phyloP scores from a whole-genome alignment of 352 stramenopile genomes.

The Aphanomyces euteiches region DNA sequence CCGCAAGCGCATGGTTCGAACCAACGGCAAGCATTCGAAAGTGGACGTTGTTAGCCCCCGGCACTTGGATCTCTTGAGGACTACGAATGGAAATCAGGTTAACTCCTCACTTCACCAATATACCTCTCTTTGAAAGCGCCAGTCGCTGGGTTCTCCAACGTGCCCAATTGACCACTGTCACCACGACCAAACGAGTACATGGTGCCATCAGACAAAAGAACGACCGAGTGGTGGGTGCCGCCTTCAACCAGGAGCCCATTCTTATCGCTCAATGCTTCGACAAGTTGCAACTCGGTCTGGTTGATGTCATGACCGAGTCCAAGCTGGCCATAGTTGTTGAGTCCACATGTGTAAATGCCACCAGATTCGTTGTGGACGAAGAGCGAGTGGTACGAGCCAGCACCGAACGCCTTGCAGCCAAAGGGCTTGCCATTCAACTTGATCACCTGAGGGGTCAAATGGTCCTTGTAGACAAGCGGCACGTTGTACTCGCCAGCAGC shows the following conservation, averaged over 20 bases:
- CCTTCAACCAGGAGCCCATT: slow-evolving; percentile 79
- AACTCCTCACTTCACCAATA: background rate
- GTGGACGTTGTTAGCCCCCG: slow-evolving; percentile 24
- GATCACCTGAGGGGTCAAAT: slow-evolving; percentile 74
- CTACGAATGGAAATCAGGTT: slow-evolving; percentile 10
- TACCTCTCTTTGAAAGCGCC: slow-evolving; percentile 74
- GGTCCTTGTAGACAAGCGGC: slow-evolving; percentile 69
- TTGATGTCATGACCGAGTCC: slow-evolving; percentile 88
- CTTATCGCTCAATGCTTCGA: slow-evolving; percentile 61
- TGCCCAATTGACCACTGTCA: slow-evolving; percentile 93
- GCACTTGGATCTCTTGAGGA: slow-evolving; percentile 58
- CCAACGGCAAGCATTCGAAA: slow-evolving; percentile 64
- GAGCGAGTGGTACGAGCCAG: slow-evolving; percentile 85
- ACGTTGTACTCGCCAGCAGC: slow-evolving; percentile 63
- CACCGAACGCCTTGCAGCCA: slow-evolving; percentile 80
- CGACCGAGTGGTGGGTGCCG: slow-evolving; percentile 90
- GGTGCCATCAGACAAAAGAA: slow-evolving; percentile 81
- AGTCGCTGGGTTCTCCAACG: slow-evolving; percentile 61
- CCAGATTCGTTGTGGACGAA: slow-evolving; percentile 58
- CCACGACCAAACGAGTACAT: slow-evolving; percentile 91
- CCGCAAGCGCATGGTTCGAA: slow-evolving; percentile 82
- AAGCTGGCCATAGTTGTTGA: slow-evolving; percentile 97
- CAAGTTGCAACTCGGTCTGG: slow-evolving; percentile 58
- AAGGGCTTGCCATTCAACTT: slow-evolving; percentile 45
- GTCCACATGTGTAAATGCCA: slow-evolving; percentile 88